A percentile compares a stretch with the other conserved stretches of the same genome.
These are phyloP conservation scores for Paraphoma chrysanthemicola DNA, from an alignment of 2,329 filamentous ascomycete genomes.

Conservation along the genomic window DNA sequence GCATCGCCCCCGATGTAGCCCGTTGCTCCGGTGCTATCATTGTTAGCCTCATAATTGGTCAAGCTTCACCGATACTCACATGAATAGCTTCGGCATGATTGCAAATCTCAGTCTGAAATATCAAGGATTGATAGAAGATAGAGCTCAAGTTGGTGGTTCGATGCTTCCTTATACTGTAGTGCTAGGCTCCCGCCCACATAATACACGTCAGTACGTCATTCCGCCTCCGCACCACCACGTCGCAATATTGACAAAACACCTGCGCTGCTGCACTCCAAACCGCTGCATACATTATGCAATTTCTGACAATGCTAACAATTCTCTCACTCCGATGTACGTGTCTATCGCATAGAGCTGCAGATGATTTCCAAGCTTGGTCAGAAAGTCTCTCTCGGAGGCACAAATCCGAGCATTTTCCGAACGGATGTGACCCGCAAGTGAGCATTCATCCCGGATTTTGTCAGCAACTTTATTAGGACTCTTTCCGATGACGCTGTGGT, in stretches of 20 bases:
- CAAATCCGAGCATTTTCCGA: too few species aligned
- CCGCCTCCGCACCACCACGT: not conserved
- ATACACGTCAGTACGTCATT: not conserved
- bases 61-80: slow-evolving; percentile 17
- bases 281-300: not conserved
- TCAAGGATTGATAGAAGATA: not conserved
- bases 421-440: too few species aligned
- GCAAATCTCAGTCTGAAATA: not conserved
- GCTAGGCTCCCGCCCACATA: not conserved
- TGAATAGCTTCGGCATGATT: slow-evolving; percentile 38
- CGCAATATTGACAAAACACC: not conserved
- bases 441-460: too few species aligned
- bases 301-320: not conserved
- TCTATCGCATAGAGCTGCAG: not conserved
- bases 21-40: slow-evolving; percentile 36
- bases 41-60: slow-evolving; percentile 1
- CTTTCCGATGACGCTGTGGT: too few species aligned
- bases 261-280: not conserved
- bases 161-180: not conserved
- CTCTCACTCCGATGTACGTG: not conserved
- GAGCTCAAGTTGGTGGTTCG: not conserved
- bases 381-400: not conserved
- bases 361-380: not conserved
- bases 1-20: slow-evolving; percentile 44
- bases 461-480: too few species aligned